phyloP scores from a whole-genome alignment of 2,329 filamentous ascomycete species.

The Nothopassalora personata region DNA sequence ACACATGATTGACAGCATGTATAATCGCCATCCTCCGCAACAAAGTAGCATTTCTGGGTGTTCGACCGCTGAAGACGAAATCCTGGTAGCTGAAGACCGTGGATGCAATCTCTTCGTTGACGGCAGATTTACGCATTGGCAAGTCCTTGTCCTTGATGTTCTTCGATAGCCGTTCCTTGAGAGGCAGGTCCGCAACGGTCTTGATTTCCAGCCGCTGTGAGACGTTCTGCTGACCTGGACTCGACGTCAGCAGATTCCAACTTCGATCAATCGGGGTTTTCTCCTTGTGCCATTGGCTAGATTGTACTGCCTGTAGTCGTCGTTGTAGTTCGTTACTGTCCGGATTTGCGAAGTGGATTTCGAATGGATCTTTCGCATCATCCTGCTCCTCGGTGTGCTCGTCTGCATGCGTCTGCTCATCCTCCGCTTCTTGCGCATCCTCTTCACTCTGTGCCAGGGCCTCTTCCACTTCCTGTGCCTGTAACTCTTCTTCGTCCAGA shows the following conservation, averaged over 20 bases:
- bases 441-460: conserved; percentile 38
- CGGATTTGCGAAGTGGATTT: conserved; percentile 68
- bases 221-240: not conserved
- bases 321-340: conserved; percentile 56
- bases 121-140: conserved; percentile 48
- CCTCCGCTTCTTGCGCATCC: conserved; percentile 40
- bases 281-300: conserved; percentile 44
- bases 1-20: conserved; percentile 84
- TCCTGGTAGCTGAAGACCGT: conserved; percentile 80
- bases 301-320: conserved; percentile 44
- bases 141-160: conserved; percentile 42
- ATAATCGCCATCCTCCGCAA: conserved; percentile 70
- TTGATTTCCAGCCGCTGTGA: not conserved
- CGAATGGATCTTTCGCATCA: conserved; percentile 60
- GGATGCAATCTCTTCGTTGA: conserved; percentile 62
- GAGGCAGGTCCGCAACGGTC: conserved; percentile 42
- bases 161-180: conserved; percentile 66
- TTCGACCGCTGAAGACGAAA: conserved; percentile 69
- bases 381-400: conserved; percentile 44
- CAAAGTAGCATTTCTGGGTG: conserved; percentile 59
- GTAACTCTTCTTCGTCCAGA: conserved; percentile 1
- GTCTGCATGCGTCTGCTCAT: conserved; percentile 7
- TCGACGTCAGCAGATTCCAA: not conserved
- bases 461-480: conserved; percentile 22
- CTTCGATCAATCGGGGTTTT: conserved; percentile 19